Conservation (phyloP, 2,329 filamentous ascomycete species). For the Onygena corvina region DNA sequence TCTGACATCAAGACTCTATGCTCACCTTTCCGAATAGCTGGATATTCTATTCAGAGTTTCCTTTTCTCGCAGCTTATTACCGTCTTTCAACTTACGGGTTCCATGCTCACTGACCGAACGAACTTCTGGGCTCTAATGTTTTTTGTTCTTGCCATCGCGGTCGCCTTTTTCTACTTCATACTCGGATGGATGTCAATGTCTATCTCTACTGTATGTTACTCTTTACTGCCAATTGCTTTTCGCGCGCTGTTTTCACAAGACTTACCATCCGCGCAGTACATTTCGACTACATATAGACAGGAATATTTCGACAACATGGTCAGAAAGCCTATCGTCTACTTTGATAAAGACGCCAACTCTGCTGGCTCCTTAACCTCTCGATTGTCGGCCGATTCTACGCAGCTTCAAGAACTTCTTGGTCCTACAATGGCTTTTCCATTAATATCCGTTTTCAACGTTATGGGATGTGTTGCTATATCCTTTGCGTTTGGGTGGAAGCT, state of each 20-base stretch:
- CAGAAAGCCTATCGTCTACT: slow-evolving; percentile 33
- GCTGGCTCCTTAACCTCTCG: slow-evolving; percentile 38
- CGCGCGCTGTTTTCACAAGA: slow-evolving; percentile 25
- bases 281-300: slow-evolving; percentile 30
- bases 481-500: slow-evolving; percentile 70
- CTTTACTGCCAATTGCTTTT: neutral
- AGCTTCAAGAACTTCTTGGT: slow-evolving; percentile 41
- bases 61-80: slow-evolving; percentile 40
- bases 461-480: slow-evolving; percentile 53
- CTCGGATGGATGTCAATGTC: slow-evolving; percentile 37
- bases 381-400: slow-evolving; percentile 39
- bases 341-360: slow-evolving; percentile 37
- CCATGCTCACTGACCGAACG: slow-evolving; percentile 30
- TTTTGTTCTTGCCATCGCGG: slow-evolving; percentile 41
- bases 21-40: slow-evolving; percentile 13
- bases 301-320: slow-evolving; percentile 38
- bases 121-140: slow-evolving; percentile 47
- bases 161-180: slow-evolving; percentile 34
- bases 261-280: slow-evolving; percentile 21
- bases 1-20: neutral
- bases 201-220: slow-evolving; percentile 33
- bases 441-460: slow-evolving; percentile 52
- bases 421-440: slow-evolving; percentile 41
- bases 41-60: slow-evolving; percentile 28
- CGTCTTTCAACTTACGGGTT: slow-evolving; percentile 36